Evolutionary conservation across 192 early-diverging fungal genomes (phyloP).

Genomic region (Entomortierella beljakovae): DNA sequence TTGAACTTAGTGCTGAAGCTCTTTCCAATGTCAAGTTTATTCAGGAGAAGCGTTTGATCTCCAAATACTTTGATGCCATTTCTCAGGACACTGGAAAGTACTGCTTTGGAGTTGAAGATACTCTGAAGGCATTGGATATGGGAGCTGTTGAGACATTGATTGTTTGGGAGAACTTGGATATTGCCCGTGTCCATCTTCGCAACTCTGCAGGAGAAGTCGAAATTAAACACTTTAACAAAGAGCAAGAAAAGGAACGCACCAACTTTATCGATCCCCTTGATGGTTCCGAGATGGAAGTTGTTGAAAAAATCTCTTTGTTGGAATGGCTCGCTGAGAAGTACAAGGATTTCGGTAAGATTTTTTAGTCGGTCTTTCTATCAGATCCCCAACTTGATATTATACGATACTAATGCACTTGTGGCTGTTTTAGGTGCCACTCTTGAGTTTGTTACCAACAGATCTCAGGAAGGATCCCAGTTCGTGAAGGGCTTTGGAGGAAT

Average conservation of each 20-base stretch:
- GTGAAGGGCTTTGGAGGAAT: constrained; percentile 99
- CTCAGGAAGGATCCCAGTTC: constrained; percentile 97
- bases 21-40: constrained; percentile 98
- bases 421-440: constrained; percentile 71
- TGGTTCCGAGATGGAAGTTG: constrained; percentile 83
- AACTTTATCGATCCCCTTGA: constrained; percentile 76
- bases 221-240: constrained; percentile 82
- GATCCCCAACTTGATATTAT: no score
- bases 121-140: constrained; percentile 94
- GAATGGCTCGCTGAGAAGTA: constrained; percentile 99
- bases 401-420: no score
- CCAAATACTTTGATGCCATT: constrained; percentile 97
- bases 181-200: constrained; percentile 81
- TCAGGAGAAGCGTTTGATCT: constrained; percentile 98
- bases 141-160: constrained; percentile 99
- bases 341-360: constrained; percentile 85
- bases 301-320: constrained; percentile 84
- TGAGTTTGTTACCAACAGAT: constrained; percentile 97
- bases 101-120: constrained; percentile 96
- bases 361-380: neutral
- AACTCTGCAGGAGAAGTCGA: constrained; percentile 72
- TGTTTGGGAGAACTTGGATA: constrained; percentile 95
- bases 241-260: constrained; percentile 84
- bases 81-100: constrained; percentile 96
- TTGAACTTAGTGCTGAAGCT: constrained; percentile 90